Conservation (phyloP, 2,329 filamentous ascomycete genomes). For the Decorospora gaudefroyi region DNA sequence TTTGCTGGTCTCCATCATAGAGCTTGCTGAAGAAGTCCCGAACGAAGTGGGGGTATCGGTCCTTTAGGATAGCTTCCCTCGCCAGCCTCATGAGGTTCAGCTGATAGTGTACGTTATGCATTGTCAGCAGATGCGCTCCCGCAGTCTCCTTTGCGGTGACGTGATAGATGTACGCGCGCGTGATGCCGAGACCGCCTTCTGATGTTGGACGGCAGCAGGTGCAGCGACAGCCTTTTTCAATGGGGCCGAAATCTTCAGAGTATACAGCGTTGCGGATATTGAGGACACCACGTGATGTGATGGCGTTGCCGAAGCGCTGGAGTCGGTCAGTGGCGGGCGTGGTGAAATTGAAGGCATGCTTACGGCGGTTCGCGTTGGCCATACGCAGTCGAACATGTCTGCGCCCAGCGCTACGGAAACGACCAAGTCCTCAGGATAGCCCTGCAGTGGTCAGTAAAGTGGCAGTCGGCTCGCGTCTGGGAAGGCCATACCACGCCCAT, state of each 20-base stretch:
- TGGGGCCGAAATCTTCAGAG: conserved; percentile 77
- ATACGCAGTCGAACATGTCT: conserved; percentile 99
- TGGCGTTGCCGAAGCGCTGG: conserved; percentile 86
- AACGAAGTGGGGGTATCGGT: conserved; percentile 78
- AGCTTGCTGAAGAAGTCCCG: conserved; percentile 75
- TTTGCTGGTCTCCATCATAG: conserved; percentile 64
- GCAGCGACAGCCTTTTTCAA: conserved; percentile 83
- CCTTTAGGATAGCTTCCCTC: conserved; percentile 77
- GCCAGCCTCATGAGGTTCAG: conserved; percentile 78
- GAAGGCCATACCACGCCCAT: conserved; percentile 78
- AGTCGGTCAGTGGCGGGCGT: background rate
- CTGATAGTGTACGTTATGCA: conserved; percentile 96
- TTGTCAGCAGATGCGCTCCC: conserved; percentile 80
- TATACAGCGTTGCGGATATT: conserved; percentile 80
- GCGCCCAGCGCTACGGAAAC: conserved; percentile 92
- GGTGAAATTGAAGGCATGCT: conserved; percentile 23
- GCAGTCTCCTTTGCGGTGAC: conserved; percentile 93
- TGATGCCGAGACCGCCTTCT: conserved; percentile 77
- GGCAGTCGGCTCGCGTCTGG: background rate
- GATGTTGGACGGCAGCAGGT: conserved; percentile 70
- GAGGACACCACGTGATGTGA: conserved; percentile 79
- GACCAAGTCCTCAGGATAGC: conserved; percentile 93
- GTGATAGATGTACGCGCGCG: conserved; percentile 88
- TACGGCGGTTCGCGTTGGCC: conserved; percentile 90
- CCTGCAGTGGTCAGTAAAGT: conserved; percentile 52